Conservation (phyloP, 805 yeast genomes). For the Ogataea degrootiae region DNA sequence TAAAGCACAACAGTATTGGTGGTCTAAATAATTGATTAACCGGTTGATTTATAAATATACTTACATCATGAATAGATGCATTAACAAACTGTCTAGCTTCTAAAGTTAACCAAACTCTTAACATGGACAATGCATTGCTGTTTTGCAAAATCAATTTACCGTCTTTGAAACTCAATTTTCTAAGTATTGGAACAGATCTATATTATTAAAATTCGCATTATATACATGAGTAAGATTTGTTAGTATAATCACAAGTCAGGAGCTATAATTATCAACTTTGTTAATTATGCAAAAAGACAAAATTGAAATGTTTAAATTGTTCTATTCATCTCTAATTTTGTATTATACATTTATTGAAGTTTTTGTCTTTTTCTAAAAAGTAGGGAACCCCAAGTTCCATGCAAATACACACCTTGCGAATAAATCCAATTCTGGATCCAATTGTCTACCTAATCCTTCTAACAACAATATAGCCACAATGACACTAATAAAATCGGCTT, state of each 20-base stretch:
- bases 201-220: neutral
- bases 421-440: constrained; percentile 88
- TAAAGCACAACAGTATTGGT: neutral
- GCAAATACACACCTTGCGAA: constrained; percentile 89
- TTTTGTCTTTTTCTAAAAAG: constrained; percentile 15
- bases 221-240: neutral
- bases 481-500: constrained; percentile 92
- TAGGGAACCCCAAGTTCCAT: constrained; percentile 34
- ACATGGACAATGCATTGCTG: constrained; percentile 68
- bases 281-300: neutral
- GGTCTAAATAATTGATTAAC: too few relatives aligned
- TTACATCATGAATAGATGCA: constrained; percentile 75
- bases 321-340: neutral
- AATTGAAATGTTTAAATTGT: neutral
- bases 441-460: constrained; percentile 93
- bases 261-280: constrained; percentile 3
- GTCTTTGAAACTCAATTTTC: constrained; percentile 74
- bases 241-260: constrained; percentile 18
- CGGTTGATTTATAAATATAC: constrained; percentile 26
- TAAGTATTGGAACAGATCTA: constrained; percentile 78
- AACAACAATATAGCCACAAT: constrained; percentile 86
- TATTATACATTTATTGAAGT: neutral
- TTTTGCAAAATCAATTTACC: constrained; percentile 52
- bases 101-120: constrained; percentile 85
- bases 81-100: constrained; percentile 84